Percentiles rank a stretch among this genome's conserved stretches.
These are phyloP conservation scores for Cryptosporidium canis DNA, from an alignment of 169 alveolate species.

Conservation along the genomic window DNA sequence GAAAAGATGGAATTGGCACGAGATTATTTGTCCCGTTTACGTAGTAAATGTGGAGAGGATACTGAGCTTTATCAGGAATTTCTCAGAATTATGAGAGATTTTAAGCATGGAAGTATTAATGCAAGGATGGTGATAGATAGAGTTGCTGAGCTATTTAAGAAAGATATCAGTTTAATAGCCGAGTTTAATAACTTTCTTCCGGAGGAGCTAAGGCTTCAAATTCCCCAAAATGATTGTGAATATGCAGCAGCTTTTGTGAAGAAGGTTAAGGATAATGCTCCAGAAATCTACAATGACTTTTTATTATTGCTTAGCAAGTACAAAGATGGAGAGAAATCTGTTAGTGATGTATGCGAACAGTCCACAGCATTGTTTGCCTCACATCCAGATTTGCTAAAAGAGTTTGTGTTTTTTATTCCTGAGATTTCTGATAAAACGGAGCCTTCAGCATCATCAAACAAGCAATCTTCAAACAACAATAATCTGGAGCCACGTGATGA, in stretches of 20 bases:
- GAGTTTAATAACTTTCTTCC: conserved; percentile 70
- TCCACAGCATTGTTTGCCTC: conserved; percentile 35
- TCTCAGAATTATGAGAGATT: conserved; percentile 71
- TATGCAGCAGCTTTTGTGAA: conserved; percentile 70
- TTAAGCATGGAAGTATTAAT: conserved; percentile 64
- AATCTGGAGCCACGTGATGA: not conserved
- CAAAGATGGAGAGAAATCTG: conserved; percentile 50
- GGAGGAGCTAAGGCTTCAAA: conserved; percentile 61
- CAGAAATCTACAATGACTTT: conserved; percentile 60
- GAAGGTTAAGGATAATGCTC: conserved; percentile 50
- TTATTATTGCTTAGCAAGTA: conserved; percentile 33
- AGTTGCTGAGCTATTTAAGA: conserved; percentile 62
- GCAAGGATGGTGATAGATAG: conserved; percentile 59
- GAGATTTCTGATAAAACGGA: not conserved
- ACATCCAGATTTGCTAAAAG: conserved; percentile 51
- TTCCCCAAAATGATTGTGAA: conserved; percentile 70
- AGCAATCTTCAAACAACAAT: not conserved
- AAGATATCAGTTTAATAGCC: conserved; percentile 43
- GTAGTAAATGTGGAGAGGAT: conserved; percentile 65
- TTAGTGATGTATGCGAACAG: conserved; percentile 37
- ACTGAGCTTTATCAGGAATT: conserved; percentile 70
- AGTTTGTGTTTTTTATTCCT: conserved; percentile 49
- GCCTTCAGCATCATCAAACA: not conserved
- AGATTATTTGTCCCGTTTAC: conserved; percentile 65
- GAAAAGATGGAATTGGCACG: conserved; percentile 69